Conservation (phyloP, 1,139 yeast species). For the Magnusiomyces paraingens region DNA sequence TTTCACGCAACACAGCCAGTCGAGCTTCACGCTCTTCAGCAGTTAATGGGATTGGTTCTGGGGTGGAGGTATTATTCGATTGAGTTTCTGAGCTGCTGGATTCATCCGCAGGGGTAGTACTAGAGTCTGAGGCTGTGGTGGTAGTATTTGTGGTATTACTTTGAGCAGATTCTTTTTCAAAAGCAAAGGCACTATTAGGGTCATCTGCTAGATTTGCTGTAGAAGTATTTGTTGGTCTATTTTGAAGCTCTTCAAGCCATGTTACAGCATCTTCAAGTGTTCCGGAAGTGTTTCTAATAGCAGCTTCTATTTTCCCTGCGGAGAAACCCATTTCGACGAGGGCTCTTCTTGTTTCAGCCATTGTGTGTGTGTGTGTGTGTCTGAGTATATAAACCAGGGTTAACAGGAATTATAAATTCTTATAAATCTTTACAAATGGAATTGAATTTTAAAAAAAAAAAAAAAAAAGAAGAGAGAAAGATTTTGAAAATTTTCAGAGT, state of each 20-base stretch:
- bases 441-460: no score
- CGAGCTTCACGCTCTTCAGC: constrained; percentile 31
- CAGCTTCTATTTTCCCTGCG: constrained; percentile 31
- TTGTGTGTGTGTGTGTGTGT: background rate
- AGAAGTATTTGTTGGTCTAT: constrained; percentile 1
- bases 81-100: constrained; percentile 5
- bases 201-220: constrained; percentile 11
- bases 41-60: constrained; percentile 18
- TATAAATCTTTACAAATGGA: no score
- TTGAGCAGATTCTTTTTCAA: background rate
- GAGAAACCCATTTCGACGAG: constrained; percentile 34
- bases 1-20: constrained; percentile 27
- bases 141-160: background rate
- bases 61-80: no score
- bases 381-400: background rate
- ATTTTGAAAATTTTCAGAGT: no score
- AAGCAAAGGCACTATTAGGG: constrained; percentile 2
- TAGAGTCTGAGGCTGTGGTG: background rate
- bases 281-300: constrained; percentile 27
- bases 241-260: constrained; percentile 32
- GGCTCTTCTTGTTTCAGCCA: constrained; percentile 9
- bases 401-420: no score
- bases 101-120: constrained; percentile 5
- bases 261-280: constrained; percentile 30
- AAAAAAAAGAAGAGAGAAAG: no score